Evolutionary conservation across 345 rosid genomes (phyloP), one percentile per base, ranked within the genome.

Genomic region (Hibiscus mutabilis): DNA sequence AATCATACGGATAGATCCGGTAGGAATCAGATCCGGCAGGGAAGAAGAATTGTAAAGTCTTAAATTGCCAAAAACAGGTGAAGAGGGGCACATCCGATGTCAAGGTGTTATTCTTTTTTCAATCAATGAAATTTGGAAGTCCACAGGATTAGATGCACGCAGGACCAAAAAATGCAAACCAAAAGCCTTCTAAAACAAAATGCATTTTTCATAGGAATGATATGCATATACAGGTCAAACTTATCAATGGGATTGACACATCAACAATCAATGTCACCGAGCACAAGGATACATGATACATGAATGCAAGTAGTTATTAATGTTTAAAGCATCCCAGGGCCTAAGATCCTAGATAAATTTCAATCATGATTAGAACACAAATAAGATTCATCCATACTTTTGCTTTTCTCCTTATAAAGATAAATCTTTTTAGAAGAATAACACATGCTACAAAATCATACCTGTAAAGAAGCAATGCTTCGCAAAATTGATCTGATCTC

Each of bases 391-490:
- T 2, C 59, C 46, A 31, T n/a, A 19, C 6, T 66, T 14, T 31
- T 13, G 33, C 27, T 42, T 35, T 16, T 47, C 18, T 55, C 15
- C 64, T 47, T 22, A 51, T 47, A 9, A 60, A 18, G 55, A 60
- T 60, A 37, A n/a, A 9, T 16, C 2, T 9, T 13, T 19, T 42
- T 69, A 55, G 15, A 73, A 6, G 24, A 15, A 47, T 10, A 21
- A 35, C 18, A 10, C 31, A 60, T 9, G 69, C 56, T 4, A 67
- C 40, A 60, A 46, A 72, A 63, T 3, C 27, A 40, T 84, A 94
- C 98, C 98, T 86, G 87, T 12, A 87, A 69, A 3, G 82, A 73
- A 75, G 68, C 22, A 52, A 88, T 74, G 61, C 63, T 69, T 46
- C 80, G 80, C 18, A 81, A 72, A 75, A 91, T 80, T 49, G 71